Conservation (phyloP, 768 basidiomycete species). For the Suillus hirtellus region DNA sequence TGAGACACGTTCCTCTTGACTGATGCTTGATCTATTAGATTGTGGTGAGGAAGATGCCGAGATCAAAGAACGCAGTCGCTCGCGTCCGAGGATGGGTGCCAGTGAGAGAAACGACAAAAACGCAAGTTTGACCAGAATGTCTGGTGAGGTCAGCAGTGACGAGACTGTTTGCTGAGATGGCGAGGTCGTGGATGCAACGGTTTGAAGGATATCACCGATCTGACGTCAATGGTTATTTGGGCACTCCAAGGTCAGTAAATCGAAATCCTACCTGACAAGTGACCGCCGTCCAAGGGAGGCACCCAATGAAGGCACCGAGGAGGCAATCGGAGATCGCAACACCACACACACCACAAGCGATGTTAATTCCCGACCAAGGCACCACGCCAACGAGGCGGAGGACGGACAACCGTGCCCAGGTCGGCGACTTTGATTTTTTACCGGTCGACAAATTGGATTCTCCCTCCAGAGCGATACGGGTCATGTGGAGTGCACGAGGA, state of each 20-base stretch:
- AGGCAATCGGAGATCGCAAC: conserved; percentile 75
- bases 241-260: conserved; percentile 14
- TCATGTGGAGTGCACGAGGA: conserved; percentile 83
- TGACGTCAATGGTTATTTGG: conserved; percentile 32
- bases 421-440: conserved; percentile 36
- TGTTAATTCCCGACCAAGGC: conserved; percentile 97
- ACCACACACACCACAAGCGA: conserved; percentile 91
- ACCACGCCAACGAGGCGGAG: conserved; percentile 91
- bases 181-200: conserved; percentile 71
- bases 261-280: conserved; percentile 73
- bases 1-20: conserved; percentile 38
- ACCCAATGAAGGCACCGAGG: conserved; percentile 81
- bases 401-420: conserved; percentile 87
- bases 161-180: conserved; percentile 78
- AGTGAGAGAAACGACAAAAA: conserved; percentile 83
- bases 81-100: conserved; percentile 81
- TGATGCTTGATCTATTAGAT: conserved; percentile 21
- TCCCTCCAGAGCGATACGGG: conserved; percentile 77
- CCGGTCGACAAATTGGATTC: conserved; percentile 48
- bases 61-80: conserved; percentile 61
- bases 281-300: conserved; percentile 87
- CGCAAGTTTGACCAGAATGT: conserved; percentile 80
- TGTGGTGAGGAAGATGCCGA: conserved; percentile 28
- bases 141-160: conserved; percentile 79
- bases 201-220: conserved; percentile 88